phyloP scores from a whole-genome alignment of 83 land plant genomes.

The Isoetes engelmannii region DNA sequence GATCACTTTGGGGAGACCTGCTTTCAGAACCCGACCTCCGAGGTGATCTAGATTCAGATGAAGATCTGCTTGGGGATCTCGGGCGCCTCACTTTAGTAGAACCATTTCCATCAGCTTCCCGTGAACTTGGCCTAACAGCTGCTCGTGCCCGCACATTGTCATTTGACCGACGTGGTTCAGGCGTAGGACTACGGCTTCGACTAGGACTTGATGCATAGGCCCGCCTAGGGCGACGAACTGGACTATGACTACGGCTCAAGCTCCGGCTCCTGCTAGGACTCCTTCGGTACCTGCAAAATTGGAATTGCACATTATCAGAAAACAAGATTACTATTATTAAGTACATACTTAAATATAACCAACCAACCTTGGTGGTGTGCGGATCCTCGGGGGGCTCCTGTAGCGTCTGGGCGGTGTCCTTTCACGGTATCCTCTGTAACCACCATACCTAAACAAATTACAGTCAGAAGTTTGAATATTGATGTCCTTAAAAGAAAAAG shows the following conservation, averaged over 20 bases:
- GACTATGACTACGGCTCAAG: constrained; percentile 47
- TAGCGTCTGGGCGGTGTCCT: constrained; percentile 60
- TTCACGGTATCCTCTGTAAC: constrained; percentile 49
- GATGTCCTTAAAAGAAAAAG: not conserved
- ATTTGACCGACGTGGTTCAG: constrained; percentile 20
- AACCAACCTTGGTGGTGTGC: constrained; percentile 58
- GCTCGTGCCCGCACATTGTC: constrained; percentile 38
- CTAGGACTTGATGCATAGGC: constrained; percentile 15
- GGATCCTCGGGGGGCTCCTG: constrained; percentile 63
- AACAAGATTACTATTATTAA: not conserved
- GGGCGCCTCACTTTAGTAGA: constrained; percentile 23
- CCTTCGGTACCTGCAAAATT: constrained; percentile 45
- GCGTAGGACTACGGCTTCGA: constrained; percentile 23
- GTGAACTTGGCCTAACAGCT: constrained; percentile 24
- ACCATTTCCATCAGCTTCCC: constrained; percentile 25
- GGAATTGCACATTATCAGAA: not conserved
- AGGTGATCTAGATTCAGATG: constrained; percentile 37
- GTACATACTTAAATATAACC: not conserved
- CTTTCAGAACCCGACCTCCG: constrained; percentile 29
- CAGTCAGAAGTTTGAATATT: not conserved
- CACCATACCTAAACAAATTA: constrained; percentile 37
- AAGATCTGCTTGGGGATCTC: constrained; percentile 38
- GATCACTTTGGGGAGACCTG: constrained; percentile 10
- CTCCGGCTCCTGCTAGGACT: constrained; percentile 34
- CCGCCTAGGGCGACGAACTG: constrained; percentile 26